These are phyloP conservation scores for Colletotrichum sp. DNA, from an alignment of 2,329 filamentous ascomycete genomes.

Conservation along the genomic window DNA sequence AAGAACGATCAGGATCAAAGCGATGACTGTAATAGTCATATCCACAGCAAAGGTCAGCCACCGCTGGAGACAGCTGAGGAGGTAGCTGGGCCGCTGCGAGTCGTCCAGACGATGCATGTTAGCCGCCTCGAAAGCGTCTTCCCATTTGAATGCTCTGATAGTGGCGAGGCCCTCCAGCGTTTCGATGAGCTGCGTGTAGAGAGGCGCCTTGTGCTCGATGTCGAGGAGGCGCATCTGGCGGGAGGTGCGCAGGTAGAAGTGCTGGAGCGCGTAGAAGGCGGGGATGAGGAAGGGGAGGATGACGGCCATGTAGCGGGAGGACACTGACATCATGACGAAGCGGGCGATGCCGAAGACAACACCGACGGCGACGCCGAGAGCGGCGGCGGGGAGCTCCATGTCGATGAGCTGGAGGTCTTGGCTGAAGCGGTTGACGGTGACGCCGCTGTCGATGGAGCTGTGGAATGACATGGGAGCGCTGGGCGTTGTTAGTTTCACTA, in stretches of 20 bases:
- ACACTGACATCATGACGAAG: conserved; percentile 26
- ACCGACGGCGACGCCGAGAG: conserved; percentile 22
- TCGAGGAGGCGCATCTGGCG: conserved; percentile 41
- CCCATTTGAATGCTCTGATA: conserved; percentile 56
- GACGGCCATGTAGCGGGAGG: conserved; percentile 36
- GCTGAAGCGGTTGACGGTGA: conserved; percentile 27
- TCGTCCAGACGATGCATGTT: conserved; percentile 48
- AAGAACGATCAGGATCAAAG: conserved; percentile 47
- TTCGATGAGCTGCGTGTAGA: conserved; percentile 44
- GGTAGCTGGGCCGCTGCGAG: conserved; percentile 57
- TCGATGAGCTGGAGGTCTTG: conserved; percentile 27
- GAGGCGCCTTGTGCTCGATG: conserved; percentile 38
- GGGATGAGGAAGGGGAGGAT: conserved; percentile 32
- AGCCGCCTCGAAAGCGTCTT: conserved; percentile 38
- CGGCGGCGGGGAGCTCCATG: conserved; percentile 25
- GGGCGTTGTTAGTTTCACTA: background rate
- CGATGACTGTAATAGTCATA: conserved; percentile 48
- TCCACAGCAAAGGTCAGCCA: conserved; percentile 57
- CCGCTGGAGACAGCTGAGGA: conserved; percentile 54
- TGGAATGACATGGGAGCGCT: conserved; percentile 25
- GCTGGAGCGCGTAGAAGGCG: conserved; percentile 32
- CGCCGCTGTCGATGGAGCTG: conserved; percentile 21
- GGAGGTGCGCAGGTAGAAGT: conserved; percentile 40
- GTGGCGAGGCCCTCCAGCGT: conserved; percentile 51
- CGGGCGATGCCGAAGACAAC: conserved; percentile 4